phyloP scores from a whole-genome alignment of 202 grass and related monocot genomes.

The Elaeis oleifera region DNA sequence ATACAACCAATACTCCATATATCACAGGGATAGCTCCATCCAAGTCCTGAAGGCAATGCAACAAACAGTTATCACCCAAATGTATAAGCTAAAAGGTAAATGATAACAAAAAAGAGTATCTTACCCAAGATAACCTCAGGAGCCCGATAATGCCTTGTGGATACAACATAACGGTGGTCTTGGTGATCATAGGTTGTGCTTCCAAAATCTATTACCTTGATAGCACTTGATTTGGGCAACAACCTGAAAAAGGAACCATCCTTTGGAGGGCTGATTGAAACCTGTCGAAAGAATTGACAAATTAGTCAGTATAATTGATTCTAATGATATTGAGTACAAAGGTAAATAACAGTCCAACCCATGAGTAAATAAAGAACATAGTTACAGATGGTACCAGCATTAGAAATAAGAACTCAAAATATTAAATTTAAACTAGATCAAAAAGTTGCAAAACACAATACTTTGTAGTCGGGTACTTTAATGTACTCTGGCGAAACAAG shows the following conservation, averaged over 20 bases:
- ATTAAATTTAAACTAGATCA: background rate
- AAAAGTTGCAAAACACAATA: slow-evolving; percentile 51
- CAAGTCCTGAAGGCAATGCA: slow-evolving; percentile 60
- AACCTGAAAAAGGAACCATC: slow-evolving; percentile 71
- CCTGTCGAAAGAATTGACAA: slow-evolving; percentile 28
- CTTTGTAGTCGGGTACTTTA: slow-evolving; percentile 99
- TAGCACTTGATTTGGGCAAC: slow-evolving; percentile 80
- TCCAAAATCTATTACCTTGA: slow-evolving; percentile 99
- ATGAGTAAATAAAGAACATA: background rate
- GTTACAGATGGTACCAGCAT: background rate
- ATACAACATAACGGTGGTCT: slow-evolving; percentile 85
- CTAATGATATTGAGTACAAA: background rate
- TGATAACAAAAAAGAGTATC: slow-evolving; percentile 21
- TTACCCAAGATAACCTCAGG: slow-evolving; percentile 89
- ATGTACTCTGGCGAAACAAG: slow-evolving; percentile 95
- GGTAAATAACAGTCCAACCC: no score
- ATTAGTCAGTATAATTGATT: slow-evolving; percentile 11
- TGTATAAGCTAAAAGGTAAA: slow-evolving; percentile 19
- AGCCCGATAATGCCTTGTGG: slow-evolving; percentile 86
- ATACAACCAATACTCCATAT: slow-evolving; percentile 97
- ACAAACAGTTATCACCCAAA: slow-evolving; percentile 11
- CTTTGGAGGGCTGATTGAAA: slow-evolving; percentile 47
- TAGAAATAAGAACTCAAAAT: background rate
- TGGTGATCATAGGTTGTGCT: slow-evolving; percentile 66
- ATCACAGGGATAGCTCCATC: slow-evolving; percentile 92